phyloP scores from a whole-genome alignment of 208 protist species.

The Trypanosoma scelopori region DNA sequence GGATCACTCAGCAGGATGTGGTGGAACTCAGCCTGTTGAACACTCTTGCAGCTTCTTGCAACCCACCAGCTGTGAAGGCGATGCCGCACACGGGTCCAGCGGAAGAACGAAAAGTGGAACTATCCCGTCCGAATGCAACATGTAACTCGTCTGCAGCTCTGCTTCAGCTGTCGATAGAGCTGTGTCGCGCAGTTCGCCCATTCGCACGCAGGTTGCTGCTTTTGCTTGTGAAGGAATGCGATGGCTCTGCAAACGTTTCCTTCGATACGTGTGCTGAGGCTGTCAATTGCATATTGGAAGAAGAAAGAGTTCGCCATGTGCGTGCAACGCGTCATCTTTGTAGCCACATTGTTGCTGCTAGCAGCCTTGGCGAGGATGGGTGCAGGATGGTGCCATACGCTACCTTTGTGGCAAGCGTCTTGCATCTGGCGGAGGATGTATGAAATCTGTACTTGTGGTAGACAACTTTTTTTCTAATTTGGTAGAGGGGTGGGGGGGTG shows the following conservation, averaged over 20 bases:
- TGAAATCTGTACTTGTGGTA: background rate
- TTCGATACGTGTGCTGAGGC: constrained; percentile 50
- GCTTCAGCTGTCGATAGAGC: constrained; percentile 30
- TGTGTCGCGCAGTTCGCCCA: constrained; percentile 51
- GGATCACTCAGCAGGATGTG: background rate
- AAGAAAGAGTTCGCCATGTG: constrained; percentile 31
- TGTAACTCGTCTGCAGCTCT: background rate
- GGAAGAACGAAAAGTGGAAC: background rate
- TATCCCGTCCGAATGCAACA: background rate
- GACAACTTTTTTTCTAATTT: too few species aligned
- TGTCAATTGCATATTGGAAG: constrained; percentile 60
- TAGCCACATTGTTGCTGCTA: constrained; percentile 1
- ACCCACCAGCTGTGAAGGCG: constrained; percentile 9
- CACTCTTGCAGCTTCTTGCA: background rate
- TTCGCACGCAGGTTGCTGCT: constrained; percentile 54
- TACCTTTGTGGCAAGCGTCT: constrained; percentile 10
- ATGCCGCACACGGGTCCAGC: background rate
- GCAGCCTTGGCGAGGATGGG: background rate
- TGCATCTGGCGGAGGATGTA: constrained; percentile 1
- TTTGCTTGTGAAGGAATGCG: constrained; percentile 31
- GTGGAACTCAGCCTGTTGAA: background rate
- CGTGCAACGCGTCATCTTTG: constrained; percentile 32
- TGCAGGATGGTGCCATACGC: constrained; percentile 7
- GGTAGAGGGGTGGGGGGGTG: too few species aligned
- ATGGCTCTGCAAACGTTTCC: constrained; percentile 18